Conservation (phyloP, 371 early-diverging fungal genomes). For the Sporodiniella umbellata region DNA sequence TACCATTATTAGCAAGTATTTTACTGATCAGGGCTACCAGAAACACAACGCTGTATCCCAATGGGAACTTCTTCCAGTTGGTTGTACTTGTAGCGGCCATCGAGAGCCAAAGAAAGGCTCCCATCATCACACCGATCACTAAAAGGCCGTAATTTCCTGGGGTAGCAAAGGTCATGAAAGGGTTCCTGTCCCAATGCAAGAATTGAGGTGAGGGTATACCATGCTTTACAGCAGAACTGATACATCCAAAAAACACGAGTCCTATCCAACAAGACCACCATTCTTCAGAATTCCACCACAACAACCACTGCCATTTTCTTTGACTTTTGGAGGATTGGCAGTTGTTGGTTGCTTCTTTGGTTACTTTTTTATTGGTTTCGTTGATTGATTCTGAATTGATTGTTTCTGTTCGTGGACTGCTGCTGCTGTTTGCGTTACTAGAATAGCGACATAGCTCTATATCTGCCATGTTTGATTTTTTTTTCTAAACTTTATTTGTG, state of each 20-base stretch:
- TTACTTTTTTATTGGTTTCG: no score
- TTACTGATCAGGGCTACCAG: slow-evolving; percentile 51
- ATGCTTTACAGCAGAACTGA: slow-evolving; percentile 44
- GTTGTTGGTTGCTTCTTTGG: not conserved
- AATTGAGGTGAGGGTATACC: slow-evolving; percentile 50
- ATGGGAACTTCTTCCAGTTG: slow-evolving; percentile 40
- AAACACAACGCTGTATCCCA: slow-evolving; percentile 51
- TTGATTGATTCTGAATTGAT: not conserved
- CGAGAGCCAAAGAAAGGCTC: slow-evolving; percentile 45
- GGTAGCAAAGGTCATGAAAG: slow-evolving; percentile 49
- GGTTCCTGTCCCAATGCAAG: slow-evolving; percentile 46
- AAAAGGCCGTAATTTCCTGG: slow-evolving; percentile 43
- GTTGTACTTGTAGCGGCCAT: slow-evolving; percentile 38
- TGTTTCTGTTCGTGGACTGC: not conserved
- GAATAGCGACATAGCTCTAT: not conserved
- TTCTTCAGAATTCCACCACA: slow-evolving; percentile 65
- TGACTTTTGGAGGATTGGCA: not conserved
- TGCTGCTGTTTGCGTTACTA: not conserved
- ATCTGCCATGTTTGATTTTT: not conserved
- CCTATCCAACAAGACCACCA: slow-evolving; percentile 70
- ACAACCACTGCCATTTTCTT: slow-evolving; percentile 28
- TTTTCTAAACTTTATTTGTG: not conserved
- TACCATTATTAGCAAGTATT: slow-evolving; percentile 58
- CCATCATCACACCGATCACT: slow-evolving; percentile 52
- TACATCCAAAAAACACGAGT: slow-evolving; percentile 54